Evolutionary conservation across 768 basidiomycete species (phyloP).

Genomic region (Lactifluus echinatus): DNA sequence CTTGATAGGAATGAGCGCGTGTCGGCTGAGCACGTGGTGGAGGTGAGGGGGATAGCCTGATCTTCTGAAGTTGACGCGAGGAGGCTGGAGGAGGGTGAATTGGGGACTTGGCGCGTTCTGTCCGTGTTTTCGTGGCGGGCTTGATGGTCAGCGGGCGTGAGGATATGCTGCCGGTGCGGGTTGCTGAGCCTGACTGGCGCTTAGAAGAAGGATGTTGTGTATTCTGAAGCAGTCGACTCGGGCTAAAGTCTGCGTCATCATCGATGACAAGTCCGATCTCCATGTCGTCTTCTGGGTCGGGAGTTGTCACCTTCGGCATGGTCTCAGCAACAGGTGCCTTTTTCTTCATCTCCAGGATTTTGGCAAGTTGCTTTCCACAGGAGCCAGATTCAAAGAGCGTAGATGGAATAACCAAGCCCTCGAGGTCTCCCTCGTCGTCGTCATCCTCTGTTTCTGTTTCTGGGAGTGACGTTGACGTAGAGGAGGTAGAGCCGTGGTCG

Average conservation of each 20-base stretch:
- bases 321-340: constrained; percentile 47
- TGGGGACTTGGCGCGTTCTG: constrained; percentile 66
- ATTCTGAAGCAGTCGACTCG: constrained; percentile 57
- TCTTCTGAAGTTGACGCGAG: constrained; percentile 55
- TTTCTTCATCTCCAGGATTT: constrained; percentile 48
- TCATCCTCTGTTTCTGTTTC: constrained; percentile 62
- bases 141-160: constrained; percentile 38
- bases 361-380: constrained; percentile 41
- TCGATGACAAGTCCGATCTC: constrained; percentile 79
- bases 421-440: constrained; percentile 62
- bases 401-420: constrained; percentile 71
- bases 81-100: constrained; percentile 62
- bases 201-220: constrained; percentile 36
- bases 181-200: constrained; percentile 26
- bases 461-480: constrained; percentile 60
- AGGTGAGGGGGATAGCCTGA: constrained; percentile 62
- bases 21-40: constrained; percentile 42
- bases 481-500: constrained; percentile 60
- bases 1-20: constrained; percentile 50
- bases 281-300: constrained; percentile 77
- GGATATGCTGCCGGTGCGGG: constrained; percentile 55
- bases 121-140: constrained; percentile 55
- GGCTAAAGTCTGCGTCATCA: constrained; percentile 75
- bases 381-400: constrained; percentile 68
- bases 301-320: constrained; percentile 41